These are phyloP conservation scores for Chimonanthus salicifolius DNA, from an alignment of 164 flowering plant species.

Conservation along the genomic window DNA sequence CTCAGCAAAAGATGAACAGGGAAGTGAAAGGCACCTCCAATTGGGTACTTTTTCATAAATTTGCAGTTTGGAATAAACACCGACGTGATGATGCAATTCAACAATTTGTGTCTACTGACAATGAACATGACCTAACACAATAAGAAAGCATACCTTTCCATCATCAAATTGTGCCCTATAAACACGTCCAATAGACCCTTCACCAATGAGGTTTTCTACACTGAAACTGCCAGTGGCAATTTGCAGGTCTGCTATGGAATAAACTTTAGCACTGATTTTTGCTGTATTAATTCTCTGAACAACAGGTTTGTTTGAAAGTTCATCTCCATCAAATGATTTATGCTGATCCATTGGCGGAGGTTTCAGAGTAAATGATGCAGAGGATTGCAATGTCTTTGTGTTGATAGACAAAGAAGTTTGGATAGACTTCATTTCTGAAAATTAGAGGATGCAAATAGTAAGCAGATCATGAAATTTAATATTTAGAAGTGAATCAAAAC, in stretches of 20 bases:
- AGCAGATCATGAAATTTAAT: constrained; percentile 4
- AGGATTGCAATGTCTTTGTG: constrained; percentile 44
- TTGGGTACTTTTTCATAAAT: not conserved
- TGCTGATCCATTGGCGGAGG: constrained; percentile 85
- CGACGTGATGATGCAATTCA: not conserved
- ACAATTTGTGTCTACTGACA: not conserved
- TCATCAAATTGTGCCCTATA: constrained; percentile 87
- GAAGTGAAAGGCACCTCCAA: no score
- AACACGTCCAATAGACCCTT: constrained; percentile 91
- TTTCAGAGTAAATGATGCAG: constrained; percentile 55
- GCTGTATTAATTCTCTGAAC: constrained; percentile 47
- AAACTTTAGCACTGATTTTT: constrained; percentile 45
- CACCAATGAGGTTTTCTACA: constrained; percentile 74
- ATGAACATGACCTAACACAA: not conserved
- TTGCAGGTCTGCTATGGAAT: constrained; percentile 89
- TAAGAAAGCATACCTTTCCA: constrained; percentile 58
- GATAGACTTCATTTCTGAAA: constrained; percentile 66
- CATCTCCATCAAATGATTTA: constrained; percentile 87
- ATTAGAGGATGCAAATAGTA: constrained; percentile 4
- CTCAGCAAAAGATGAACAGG: no score
- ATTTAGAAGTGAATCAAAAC: not conserved
- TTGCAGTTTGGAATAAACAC: not conserved
- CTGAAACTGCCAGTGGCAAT: constrained; percentile 90
- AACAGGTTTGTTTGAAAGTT: constrained; percentile 38
- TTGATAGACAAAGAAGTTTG: constrained; percentile 40